Evolutionary conservation across 306 rosid genomes (phyloP).

Genomic region (Boehmeria nivea): DNA sequence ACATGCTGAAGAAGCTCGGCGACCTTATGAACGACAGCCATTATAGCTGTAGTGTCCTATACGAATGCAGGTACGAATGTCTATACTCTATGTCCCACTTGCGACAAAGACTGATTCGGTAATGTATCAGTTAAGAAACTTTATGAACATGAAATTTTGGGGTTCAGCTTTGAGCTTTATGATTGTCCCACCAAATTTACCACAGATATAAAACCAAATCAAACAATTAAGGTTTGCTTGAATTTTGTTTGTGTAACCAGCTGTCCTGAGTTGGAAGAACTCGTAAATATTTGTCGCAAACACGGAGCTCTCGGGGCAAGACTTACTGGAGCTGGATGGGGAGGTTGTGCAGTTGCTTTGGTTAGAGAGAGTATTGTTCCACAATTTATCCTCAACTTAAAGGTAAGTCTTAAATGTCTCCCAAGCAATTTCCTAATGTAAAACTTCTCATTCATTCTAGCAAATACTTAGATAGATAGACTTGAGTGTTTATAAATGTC

Average conservation of each 20-base stretch:
- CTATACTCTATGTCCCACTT: too few relatives aligned
- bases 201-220: background rate
- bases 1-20: slow-evolving; percentile 70
- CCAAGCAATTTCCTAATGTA: background rate
- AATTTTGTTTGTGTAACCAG: slow-evolving; percentile 8
- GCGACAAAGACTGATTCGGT: too few relatives aligned
- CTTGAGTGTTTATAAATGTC: background rate
- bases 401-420: slow-evolving; percentile 55
- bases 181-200: background rate
- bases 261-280: slow-evolving; percentile 97
- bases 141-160: background rate
- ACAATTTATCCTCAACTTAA: slow-evolving; percentile 73
- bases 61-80: slow-evolving; percentile 80
- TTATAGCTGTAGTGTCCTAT: slow-evolving; percentile 85
- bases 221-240: background rate
- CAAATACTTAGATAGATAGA: background rate
- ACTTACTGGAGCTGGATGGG: slow-evolving; percentile 99
- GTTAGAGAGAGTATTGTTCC: slow-evolving; percentile 88
- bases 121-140: too few relatives aligned
- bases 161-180: background rate
- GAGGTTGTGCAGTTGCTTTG: slow-evolving; percentile 94
- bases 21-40: slow-evolving; percentile 96
- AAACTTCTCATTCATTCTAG: background rate
- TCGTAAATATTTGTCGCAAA: slow-evolving; percentile 49
- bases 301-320: slow-evolving; percentile 88